Base-by-base conservation (phyloP, 495 filamentous ascomycete species). In the Xylaria grammica region DNA sequence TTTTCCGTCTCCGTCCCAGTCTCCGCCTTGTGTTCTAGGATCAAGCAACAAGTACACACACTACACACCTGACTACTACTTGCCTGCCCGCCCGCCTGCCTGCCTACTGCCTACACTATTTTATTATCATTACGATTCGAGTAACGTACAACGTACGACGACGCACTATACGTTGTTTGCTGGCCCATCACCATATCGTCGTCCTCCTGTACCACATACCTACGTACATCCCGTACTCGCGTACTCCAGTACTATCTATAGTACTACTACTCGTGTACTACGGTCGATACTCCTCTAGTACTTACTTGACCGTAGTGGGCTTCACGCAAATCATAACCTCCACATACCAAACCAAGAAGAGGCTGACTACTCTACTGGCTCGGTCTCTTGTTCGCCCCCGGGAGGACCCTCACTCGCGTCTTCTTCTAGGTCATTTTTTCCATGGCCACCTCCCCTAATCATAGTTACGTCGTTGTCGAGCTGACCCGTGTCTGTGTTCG, bases 401-500 rank as follows among this genome's bases (percentile, higher is more conserved):
- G 67, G 63, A 27, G 69, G 65, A 38, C 63, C 72, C 60, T 68
- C 67, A 54, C 63, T 48, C 52, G 45, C 42, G 44, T 48, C 58
- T 60, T 70, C 62, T 68, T 68, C 67, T 62, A 69, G 71, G 68
- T 73, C 70, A 66, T 72, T 65, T 73, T 68, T 71, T 72, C 70
- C 73, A 75, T 75, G 75, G 72, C 71, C 69, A 74, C 71, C 67
- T 69, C 68, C 74, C 72, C 69, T 72, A 68, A 75, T 74, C 67
- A 72, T 22, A 44, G 62, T 54, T 64, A 72, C 73, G 66, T 71
- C 75, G 72, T 77, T 73, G 74, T 75, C 67, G 62, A 57, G 62
- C 55, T 64, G 62, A 64, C 44, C 61, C 52, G 42, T 50, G 52
- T 44, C 51, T 57, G 44, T 57, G 40, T 57, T 57, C 49, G 61